These are phyloP conservation scores for Cordyceps javanica DNA, from an alignment of 2,329 filamentous ascomycete genomes.

Conservation along the genomic window DNA sequence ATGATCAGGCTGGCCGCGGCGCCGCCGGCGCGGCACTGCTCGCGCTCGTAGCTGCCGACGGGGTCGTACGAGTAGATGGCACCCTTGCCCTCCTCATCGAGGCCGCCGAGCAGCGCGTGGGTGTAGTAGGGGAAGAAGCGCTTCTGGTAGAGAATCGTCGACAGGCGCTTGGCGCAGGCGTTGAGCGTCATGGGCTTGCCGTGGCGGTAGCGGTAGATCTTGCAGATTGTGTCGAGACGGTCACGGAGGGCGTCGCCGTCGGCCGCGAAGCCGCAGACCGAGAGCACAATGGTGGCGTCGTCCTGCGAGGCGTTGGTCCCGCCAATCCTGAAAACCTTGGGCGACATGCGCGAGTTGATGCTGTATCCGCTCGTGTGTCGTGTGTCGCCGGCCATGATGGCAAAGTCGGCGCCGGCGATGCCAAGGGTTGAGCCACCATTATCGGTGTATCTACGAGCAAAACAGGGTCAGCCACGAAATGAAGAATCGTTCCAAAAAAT, in stretches of 20 bases:
- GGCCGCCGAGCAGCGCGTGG: slow-evolving; percentile 83
- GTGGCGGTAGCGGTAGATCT: slow-evolving; percentile 98
- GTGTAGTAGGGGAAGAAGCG: slow-evolving; percentile 99
- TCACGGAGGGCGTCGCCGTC: slow-evolving; percentile 93
- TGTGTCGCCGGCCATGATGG: slow-evolving; percentile 95
- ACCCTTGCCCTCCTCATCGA: slow-evolving; percentile 91
- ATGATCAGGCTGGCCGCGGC: slow-evolving; percentile 93
- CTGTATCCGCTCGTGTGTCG: slow-evolving; percentile 94
- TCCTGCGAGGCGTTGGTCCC: slow-evolving; percentile 81
- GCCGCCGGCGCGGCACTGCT: slow-evolving; percentile 90
- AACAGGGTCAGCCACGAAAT: not conserved
- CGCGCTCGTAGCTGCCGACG: slow-evolving; percentile 93
- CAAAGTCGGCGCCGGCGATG: slow-evolving; percentile 89
- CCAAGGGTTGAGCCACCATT: slow-evolving; percentile 95
- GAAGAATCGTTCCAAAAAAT: too few species aligned
- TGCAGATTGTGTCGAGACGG: slow-evolving; percentile 87
- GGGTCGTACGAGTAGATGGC: slow-evolving; percentile 97
- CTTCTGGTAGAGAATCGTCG: slow-evolving; percentile 93
- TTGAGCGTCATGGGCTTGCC: slow-evolving; percentile 93
- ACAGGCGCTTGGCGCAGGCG: slow-evolving; percentile 89
- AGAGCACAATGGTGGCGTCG: slow-evolving; percentile 80
- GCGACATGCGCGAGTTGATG: slow-evolving; percentile 94
- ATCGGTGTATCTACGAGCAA: slow-evolving; percentile 71
- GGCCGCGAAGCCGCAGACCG: slow-evolving; percentile 91
- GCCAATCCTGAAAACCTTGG: slow-evolving; percentile 96